Base-by-base conservation (phyloP, 208 protist genomes). In the Wallacemonas rigidus region DNA sequence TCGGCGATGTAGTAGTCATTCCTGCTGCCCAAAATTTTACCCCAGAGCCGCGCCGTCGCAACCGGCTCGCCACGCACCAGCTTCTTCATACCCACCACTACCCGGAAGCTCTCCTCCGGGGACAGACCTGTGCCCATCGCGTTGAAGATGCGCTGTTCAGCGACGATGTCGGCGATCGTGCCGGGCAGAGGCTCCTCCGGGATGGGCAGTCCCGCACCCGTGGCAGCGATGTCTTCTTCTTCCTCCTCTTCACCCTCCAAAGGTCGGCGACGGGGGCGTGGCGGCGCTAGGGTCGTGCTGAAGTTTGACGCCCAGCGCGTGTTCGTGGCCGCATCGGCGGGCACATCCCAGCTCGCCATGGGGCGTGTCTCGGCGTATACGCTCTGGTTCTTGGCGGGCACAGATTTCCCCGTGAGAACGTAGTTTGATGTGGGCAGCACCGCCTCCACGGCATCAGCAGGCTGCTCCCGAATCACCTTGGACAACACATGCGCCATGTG, bases 1-100 rank as follows among this genome's bases (percentile, higher is more conserved):
- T 98, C 95, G 26, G 87, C 92, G 17, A 98, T 82, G 83, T 91
- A 95, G 82, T 98, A 98, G 80, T 98, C 90, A 4, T 71, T 62
- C 17, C 60, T 41, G 44, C 71, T 88, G 51, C 94, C 93, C 38
- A 86, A 75, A 60, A 98, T 79, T 65, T 96, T 95, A 36, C 94
- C 94, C 86, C 89, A 98, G 73, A 97, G 93, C 39, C 92, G 89
- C 61, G 83, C 91, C 6, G 70, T 83, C 38, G 90, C 75, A 14
- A 98, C 86, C 57, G 93, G 94, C 81, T 97, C 84, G 11, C 77
- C 64, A 26, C 87, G 82, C 53, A 95, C 76, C 39, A 98, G 86
- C 61, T 86, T 72, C 72, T 93, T 95, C 78, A 98, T 89, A 7
- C 91, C 88, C 6, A 98, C 84, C 36, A 92, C 72, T 12, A 98